Evolutionary conservation across 805 yeast species (phyloP).

Genomic region (Saccharomyces jurei): DNA sequence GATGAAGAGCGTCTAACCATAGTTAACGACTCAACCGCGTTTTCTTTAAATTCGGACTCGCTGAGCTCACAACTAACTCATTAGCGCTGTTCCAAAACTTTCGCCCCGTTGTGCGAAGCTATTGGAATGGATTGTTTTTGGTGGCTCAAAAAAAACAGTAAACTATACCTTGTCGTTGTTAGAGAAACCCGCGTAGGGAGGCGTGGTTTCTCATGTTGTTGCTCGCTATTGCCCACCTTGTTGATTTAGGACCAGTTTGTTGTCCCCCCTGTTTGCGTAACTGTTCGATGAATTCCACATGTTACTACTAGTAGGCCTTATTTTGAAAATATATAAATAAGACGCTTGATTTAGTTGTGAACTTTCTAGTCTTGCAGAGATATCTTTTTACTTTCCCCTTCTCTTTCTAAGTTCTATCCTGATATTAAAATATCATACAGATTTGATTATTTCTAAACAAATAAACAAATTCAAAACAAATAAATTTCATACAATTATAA

Average conservation of each 20-base stretch:
- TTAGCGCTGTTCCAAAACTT: conserved; percentile 22
- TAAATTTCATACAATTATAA: conserved; percentile 14
- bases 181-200: neutral
- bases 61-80: conserved; percentile 16
- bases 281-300: neutral
- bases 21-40: conserved; percentile 13
- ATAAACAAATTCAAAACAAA: conserved; percentile 5
- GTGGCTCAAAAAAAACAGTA: neutral
- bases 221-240: neutral
- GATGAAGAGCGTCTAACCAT: conserved; percentile 15
- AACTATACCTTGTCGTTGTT: neutral
- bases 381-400: neutral
- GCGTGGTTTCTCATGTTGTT: neutral
- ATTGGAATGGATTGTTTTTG: conserved; percentile 4
- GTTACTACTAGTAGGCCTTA: neutral
- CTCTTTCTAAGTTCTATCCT: neutral
- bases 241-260: neutral
- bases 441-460: neutral
- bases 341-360: neutral
- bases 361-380: neutral
- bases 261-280: neutral
- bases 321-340: neutral
- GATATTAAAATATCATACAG: neutral
- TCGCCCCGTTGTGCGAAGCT: conserved; percentile 21
- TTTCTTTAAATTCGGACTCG: conserved; percentile 13